phyloP scores from a whole-genome alignment of 2,329 filamentous ascomycete genomes.

The Phoma sp. region DNA sequence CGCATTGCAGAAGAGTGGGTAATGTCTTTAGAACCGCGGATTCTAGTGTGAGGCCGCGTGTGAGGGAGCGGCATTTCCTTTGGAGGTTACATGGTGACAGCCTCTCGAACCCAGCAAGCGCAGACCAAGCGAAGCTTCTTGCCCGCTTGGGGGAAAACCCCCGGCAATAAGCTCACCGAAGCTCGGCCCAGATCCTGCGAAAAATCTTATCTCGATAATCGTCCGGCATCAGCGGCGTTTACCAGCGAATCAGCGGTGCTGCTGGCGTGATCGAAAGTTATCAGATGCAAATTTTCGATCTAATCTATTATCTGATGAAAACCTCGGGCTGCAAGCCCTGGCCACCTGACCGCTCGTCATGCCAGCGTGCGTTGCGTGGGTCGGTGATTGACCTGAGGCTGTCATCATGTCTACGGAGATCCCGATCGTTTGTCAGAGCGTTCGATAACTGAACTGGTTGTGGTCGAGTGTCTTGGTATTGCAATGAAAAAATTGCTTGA shows the following conservation, averaged over 20 bases:
- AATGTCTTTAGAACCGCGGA: conserved; percentile 15
- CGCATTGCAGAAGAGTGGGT: conserved; percentile 20
- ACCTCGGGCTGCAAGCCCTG: conserved; percentile 6
- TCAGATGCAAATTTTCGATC: conserved; percentile 40
- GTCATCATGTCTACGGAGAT: background rate
- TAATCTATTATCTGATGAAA: conserved; percentile 40
- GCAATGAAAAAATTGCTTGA: conserved; percentile 18
- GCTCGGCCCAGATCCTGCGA: conserved; percentile 25
- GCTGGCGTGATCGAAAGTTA: conserved; percentile 22
- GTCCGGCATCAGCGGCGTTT: conserved; percentile 24
- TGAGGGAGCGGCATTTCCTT: conserved; percentile 16
- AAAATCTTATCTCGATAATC: conserved; percentile 39
- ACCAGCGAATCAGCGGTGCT: conserved; percentile 16
- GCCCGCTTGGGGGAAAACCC: conserved; percentile 15
- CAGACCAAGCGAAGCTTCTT: conserved; percentile 17
- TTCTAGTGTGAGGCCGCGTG: conserved; percentile 22
- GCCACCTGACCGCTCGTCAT: conserved; percentile 5
- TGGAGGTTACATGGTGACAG: conserved; percentile 14
- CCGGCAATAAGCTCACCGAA: conserved; percentile 32
- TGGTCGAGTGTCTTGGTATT: conserved; percentile 7
- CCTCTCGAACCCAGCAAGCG: conserved; percentile 18
- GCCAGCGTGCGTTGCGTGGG: background rate
- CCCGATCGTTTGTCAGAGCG: background rate
- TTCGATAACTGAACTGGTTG: background rate
- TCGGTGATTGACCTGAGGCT: background rate